Evolutionary conservation across 2,329 filamentous ascomycete species (phyloP).

Genomic region (Exophiala alcalophila): DNA sequence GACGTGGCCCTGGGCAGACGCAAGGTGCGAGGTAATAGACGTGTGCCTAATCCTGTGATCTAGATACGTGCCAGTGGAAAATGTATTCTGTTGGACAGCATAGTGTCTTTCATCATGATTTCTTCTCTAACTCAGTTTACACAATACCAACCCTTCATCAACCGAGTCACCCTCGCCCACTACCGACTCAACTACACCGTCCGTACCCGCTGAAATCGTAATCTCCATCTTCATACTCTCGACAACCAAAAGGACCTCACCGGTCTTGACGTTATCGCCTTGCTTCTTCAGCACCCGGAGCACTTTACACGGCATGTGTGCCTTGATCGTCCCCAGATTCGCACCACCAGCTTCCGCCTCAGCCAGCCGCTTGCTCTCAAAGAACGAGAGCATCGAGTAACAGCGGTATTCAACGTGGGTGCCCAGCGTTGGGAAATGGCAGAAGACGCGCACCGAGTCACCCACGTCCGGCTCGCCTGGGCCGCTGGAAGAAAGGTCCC

Average conservation of each 20-base stretch:
- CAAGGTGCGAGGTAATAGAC: no score
- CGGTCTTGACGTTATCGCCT: slow-evolving; percentile 33
- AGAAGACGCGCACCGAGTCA: no score
- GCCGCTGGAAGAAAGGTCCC: no score
- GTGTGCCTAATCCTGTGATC: no score
- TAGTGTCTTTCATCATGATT: no score
- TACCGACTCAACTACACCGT: background rate
- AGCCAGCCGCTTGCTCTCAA: no score
- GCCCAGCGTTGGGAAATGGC: slow-evolving; percentile 33
- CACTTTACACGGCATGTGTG: slow-evolving; percentile 39
- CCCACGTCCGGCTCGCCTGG: no score
- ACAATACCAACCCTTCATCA: background rate
- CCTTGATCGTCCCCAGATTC: slow-evolving; percentile 26
- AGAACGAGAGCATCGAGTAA: slow-evolving; percentile 33
- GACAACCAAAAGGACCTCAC: slow-evolving; percentile 35
- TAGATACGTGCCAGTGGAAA: no score
- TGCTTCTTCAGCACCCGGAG: slow-evolving; percentile 34
- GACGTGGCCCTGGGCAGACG: no score
- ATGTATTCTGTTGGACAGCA: no score
- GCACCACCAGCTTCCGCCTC: no score
- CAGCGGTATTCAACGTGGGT: slow-evolving; percentile 31
- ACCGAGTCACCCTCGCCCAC: background rate
- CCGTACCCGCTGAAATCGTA: slow-evolving; percentile 27
- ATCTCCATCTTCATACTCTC: slow-evolving; percentile 47
- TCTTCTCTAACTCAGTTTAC: no score